These are phyloP conservation scores for Phaeophleospora eucalypticola DNA, from an alignment of 2,329 filamentous ascomycete species.

Conservation along the genomic window DNA sequence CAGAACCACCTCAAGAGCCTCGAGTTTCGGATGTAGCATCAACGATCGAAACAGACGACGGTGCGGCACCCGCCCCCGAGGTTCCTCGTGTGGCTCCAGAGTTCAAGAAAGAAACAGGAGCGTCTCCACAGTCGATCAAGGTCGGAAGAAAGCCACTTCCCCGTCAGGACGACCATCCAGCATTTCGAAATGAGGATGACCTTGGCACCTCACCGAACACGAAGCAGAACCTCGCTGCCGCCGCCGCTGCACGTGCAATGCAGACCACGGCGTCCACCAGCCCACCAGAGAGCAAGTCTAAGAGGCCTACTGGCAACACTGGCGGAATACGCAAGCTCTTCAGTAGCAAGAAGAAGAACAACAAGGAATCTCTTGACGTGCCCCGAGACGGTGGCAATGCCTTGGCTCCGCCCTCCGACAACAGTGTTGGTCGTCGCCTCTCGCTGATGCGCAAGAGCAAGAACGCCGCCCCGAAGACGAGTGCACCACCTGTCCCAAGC, in stretches of 20 bases:
- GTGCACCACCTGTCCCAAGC: conserved; percentile 19
- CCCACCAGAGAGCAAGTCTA: conserved; percentile 32
- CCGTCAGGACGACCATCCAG: conserved; percentile 40
- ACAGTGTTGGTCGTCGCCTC: conserved; percentile 35
- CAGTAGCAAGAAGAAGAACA: conserved; percentile 57
- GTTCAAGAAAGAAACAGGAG: conserved; percentile 7
- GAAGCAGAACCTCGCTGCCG: conserved; percentile 29
- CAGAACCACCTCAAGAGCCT: no score
- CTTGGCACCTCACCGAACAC: conserved; percentile 13
- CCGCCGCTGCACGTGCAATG: conserved; percentile 31
- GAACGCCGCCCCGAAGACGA: conserved; percentile 5
- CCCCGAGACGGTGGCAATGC: conserved; percentile 34
- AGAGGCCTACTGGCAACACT: conserved; percentile 41
- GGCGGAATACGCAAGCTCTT: conserved; percentile 60
- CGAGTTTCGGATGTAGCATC: neutral
- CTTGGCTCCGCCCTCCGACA: conserved; percentile 29
- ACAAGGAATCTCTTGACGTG: conserved; percentile 47
- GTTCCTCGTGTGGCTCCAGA: neutral
- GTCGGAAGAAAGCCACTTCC: conserved; percentile 33
- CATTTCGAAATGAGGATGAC: conserved; percentile 26
- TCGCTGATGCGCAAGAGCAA: conserved; percentile 40
- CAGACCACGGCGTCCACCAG: conserved; percentile 26
- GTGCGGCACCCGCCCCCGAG: neutral
- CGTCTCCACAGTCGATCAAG: conserved; percentile 17
- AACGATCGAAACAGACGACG: neutral